Percentiles rank a stretch among this genome's conserved stretches.
Conservation (phyloP, 2,329 filamentous ascomycete genomes). For the Periconia digitata region DNA sequence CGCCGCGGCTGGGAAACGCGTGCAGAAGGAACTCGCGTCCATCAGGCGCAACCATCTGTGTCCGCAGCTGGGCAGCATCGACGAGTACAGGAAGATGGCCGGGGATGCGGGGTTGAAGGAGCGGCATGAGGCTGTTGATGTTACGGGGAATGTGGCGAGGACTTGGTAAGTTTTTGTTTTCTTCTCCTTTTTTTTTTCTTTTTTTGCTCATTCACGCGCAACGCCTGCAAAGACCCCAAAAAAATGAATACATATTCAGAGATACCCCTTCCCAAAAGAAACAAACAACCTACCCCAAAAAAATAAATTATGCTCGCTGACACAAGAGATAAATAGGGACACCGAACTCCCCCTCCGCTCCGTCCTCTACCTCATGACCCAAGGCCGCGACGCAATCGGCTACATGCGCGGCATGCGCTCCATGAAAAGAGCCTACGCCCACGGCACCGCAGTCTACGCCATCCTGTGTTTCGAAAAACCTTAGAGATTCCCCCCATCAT, state of each 20-base stretch:
- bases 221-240: not conserved
- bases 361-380: not conserved
- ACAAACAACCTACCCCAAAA: no score
- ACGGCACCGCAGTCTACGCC: not conserved
- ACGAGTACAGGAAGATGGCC: not conserved
- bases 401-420: constrained; percentile 2
- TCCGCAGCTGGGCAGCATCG: not conserved
- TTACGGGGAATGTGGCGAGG: constrained; percentile 1
- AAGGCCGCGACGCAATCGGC: constrained; percentile 1
- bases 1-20: not conserved
- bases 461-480: constrained; percentile 1
- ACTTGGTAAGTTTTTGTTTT: not conserved
- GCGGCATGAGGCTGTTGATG: not conserved
- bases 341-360: not conserved
- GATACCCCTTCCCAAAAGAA: no score
- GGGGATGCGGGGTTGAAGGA: not conserved
- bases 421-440: not conserved
- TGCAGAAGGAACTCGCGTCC: not conserved
- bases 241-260: not conserved
- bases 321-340: no score
- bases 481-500: no score
- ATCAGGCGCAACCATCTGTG: constrained; percentile 1
- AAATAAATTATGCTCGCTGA: no score
- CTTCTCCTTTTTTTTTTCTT: not conserved
- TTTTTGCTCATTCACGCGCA: not conserved